phyloP scores from a whole-genome alignment of 1,284 basidiomycete species.

The Mycosarcoma mackinlayi region DNA sequence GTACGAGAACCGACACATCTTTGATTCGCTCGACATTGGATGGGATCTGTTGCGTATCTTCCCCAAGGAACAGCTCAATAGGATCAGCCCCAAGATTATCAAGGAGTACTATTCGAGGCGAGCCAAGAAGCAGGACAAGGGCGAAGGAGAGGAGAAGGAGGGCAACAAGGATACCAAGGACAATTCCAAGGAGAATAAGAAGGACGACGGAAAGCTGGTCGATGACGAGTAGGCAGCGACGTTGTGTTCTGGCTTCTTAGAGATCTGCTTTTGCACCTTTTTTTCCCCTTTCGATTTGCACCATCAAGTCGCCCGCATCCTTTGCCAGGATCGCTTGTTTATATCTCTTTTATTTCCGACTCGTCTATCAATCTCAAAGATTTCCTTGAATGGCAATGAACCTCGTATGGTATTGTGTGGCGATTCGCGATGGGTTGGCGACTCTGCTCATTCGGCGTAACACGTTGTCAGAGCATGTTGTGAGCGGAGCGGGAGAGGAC shows the following conservation, averaged over 20 bases:
- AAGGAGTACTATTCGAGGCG: conserved; percentile 67
- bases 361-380: too few relatives aligned
- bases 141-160: conserved; percentile 40
- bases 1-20: conserved; percentile 95
- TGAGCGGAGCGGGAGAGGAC: too few relatives aligned
- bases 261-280: neutral
- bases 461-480: too few relatives aligned
- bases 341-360: too few relatives aligned
- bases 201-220: conserved; percentile 36
- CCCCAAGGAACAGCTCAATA: conserved; percentile 98
- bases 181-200: conserved; percentile 23
- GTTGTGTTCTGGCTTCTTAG: neutral
- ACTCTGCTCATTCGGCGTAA: too few relatives aligned
- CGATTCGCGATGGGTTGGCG: too few relatives aligned
- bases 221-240: conserved; percentile 34
- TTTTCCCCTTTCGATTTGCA: too few relatives aligned
- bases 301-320: too few relatives aligned
- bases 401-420: too few relatives aligned
- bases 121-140: conserved; percentile 41
- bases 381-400: too few relatives aligned
- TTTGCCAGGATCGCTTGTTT: too few relatives aligned
- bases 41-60: conserved; percentile 98
- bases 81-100: conserved; percentile 70
- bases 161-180: conserved; percentile 46
- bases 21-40: conserved; percentile 95